Evolutionary conservation across 1,284 basidiomycete genomes (phyloP).

Genomic region (Tilletia setariae): DNA sequence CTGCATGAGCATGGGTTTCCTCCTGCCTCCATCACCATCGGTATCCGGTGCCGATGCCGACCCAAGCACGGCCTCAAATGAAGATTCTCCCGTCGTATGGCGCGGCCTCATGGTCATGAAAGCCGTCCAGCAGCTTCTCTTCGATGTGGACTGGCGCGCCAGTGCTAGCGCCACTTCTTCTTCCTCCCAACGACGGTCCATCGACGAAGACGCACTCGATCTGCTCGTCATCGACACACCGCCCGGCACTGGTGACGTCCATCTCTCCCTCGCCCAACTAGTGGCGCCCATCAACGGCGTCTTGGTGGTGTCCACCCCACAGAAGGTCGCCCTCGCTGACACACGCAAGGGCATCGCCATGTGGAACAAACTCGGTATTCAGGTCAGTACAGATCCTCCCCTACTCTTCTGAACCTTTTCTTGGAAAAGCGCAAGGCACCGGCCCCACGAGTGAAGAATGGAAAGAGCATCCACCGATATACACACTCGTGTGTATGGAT

Average conservation of each 20-base stretch:
- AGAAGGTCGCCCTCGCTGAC: constrained; percentile 88
- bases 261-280: constrained; percentile 84
- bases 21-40: constrained; percentile 56
- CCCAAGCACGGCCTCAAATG: constrained; percentile 54
- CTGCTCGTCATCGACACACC: constrained; percentile 93
- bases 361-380: constrained; percentile 84
- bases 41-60: no score
- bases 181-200: background rate
- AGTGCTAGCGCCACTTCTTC: background rate
- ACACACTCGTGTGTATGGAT: background rate
- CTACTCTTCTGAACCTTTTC: background rate
- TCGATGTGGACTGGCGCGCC: constrained; percentile 85
- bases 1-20: constrained; percentile 94
- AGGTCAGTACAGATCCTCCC: constrained; percentile 60
- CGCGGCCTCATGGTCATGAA: constrained; percentile 98
- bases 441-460: no score
- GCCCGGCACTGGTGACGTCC: constrained; percentile 94
- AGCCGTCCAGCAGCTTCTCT: constrained; percentile 90
- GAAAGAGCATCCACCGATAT: background rate
- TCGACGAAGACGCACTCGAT: constrained; percentile 63
- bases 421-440: background rate
- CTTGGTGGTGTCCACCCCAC: constrained; percentile 79
- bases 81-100: constrained; percentile 84
- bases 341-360: constrained; percentile 89
- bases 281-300: constrained; percentile 58